Percentiles rank a stretch among this genome's conserved stretches.
Evolutionary conservation across 164 flowering plant species (phyloP).

Genomic region (Saururus chinensis): DNA sequence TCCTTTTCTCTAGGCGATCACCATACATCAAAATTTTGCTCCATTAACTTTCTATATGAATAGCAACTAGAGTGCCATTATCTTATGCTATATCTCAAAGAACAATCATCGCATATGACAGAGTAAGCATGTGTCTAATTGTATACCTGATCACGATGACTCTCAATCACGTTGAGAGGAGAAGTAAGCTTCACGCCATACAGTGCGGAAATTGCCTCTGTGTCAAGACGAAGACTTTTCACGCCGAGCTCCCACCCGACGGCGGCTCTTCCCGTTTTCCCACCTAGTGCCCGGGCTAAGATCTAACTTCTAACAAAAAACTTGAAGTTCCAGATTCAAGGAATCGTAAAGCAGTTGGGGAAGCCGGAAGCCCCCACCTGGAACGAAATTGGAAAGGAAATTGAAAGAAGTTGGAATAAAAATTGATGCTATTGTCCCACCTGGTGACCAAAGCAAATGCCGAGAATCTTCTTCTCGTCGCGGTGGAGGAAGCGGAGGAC

Average conservation of each 20-base stretch:
- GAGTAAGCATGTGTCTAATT: not conserved
- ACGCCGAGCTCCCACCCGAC: conserved; percentile 6
- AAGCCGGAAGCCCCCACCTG: too few species aligned
- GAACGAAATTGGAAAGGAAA: too few species aligned
- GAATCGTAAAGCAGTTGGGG: too few species aligned
- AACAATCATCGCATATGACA: not conserved
- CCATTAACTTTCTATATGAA: not conserved
- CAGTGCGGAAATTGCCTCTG: not conserved
- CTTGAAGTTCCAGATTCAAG: not conserved
- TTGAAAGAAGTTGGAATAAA: not conserved
- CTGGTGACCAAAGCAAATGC: conserved; percentile 3
- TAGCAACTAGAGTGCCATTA: not conserved
- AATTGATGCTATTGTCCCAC: not conserved
- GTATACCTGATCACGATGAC: conserved; percentile 13
- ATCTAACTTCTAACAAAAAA: not conserved
- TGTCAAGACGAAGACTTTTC: conserved; percentile 1
- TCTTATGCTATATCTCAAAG: not conserved
- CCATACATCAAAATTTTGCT: not conserved
- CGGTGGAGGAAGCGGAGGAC: not conserved
- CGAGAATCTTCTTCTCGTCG: conserved; percentile 1
- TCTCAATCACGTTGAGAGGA: conserved; percentile 3
- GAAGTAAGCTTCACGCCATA: conserved; percentile 2
- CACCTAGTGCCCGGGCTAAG: conserved; percentile 5
- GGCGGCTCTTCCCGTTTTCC: conserved; percentile 3
- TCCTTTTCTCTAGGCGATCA: not conserved